A percentile compares a stretch with the other conserved stretches of the same genome.
These are phyloP conservation scores for Candida cerambycidarum DNA, from an alignment of 805 yeast genomes.

Conservation along the genomic window DNA sequence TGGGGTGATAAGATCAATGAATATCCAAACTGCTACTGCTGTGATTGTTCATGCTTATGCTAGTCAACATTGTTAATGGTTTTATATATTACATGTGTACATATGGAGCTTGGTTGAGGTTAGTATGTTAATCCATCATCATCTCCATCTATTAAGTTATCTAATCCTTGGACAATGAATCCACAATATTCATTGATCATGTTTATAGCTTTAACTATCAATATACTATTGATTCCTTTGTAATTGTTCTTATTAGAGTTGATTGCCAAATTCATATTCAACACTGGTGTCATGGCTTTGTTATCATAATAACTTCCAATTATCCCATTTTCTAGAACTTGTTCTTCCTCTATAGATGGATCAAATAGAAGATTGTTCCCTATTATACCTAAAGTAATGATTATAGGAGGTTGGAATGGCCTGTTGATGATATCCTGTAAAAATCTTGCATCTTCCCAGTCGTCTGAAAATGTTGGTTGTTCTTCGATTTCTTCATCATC, in stretches of 20 bases:
- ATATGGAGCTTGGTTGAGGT: neutral
- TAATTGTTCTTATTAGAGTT: slow-evolving; percentile 44
- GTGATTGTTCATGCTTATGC: slow-evolving; percentile 91
- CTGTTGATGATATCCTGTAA: slow-evolving; percentile 31
- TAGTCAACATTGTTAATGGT: slow-evolving; percentile 54
- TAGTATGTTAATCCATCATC: slow-evolving; percentile 30
- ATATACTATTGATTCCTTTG: slow-evolving; percentile 53
- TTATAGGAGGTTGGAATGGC: slow-evolving; percentile 65
- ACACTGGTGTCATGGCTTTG: slow-evolving; percentile 70
- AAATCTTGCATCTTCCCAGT: slow-evolving; percentile 62
- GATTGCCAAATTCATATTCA: slow-evolving; percentile 62
- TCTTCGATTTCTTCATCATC: slow-evolving; percentile 78
- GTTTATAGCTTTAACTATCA: slow-evolving; percentile 54
- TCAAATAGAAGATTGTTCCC: slow-evolving; percentile 72
- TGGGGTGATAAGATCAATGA: slow-evolving; percentile 93
- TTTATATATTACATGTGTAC: neutral
- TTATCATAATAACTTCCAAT: slow-evolving; percentile 69
- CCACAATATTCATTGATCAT: slow-evolving; percentile 63
- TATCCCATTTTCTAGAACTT: slow-evolving; percentile 82
- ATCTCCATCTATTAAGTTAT: slow-evolving; percentile 43
- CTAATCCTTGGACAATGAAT: slow-evolving; percentile 59
- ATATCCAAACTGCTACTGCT: slow-evolving; percentile 95
- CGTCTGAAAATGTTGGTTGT: slow-evolving; percentile 88
- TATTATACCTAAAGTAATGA: slow-evolving; percentile 73
- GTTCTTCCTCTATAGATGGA: slow-evolving; percentile 87